phyloP scores from a whole-genome alignment of 768 basidiomycete genomes.

The Boletus sp. region DNA sequence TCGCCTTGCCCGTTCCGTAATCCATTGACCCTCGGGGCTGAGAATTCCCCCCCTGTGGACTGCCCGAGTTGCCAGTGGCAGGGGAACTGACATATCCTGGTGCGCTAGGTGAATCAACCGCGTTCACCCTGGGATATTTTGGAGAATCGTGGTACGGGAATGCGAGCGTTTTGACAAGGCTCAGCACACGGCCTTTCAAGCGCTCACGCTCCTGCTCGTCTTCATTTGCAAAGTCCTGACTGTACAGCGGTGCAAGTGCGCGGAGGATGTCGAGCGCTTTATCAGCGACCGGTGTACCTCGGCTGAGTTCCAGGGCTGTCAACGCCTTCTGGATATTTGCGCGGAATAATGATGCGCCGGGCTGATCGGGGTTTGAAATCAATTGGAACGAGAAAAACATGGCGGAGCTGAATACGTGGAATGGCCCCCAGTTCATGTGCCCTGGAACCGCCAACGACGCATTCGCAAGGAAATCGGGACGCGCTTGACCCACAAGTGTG shows the following conservation, averaged over 20 bases:
- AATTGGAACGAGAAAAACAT: slow-evolving; percentile 93
- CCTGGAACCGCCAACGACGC: slow-evolving; percentile 69
- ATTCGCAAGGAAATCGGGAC: slow-evolving; percentile 71
- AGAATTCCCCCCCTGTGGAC: slow-evolving; percentile 38
- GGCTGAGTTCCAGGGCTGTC: slow-evolving; percentile 59
- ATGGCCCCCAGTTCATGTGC: slow-evolving; percentile 81
- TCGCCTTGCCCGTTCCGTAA: slow-evolving; percentile 22
- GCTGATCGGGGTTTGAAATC: slow-evolving; percentile 75
- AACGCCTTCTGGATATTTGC: slow-evolving; percentile 70
- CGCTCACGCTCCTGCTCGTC: slow-evolving; percentile 51
- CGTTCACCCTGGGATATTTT: slow-evolving; percentile 45
- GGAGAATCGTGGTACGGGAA: slow-evolving; percentile 77
- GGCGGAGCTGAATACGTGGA: slow-evolving; percentile 81
- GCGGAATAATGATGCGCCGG: slow-evolving; percentile 73
- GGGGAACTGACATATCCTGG: slow-evolving; percentile 50
- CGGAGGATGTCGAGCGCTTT: slow-evolving; percentile 70
- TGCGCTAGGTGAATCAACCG: slow-evolving; percentile 47
- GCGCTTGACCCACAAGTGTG: slow-evolving; percentile 69
- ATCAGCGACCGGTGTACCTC: slow-evolving; percentile 65
- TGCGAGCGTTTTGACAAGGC: slow-evolving; percentile 69
- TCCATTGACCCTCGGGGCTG: slow-evolving; percentile 27
- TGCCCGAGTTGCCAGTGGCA: slow-evolving; percentile 55
- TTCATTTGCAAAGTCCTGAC: slow-evolving; percentile 54
- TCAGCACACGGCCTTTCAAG: slow-evolving; percentile 57
- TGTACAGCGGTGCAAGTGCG: slow-evolving; percentile 71